Evolutionary conservation across 2,329 filamentous ascomycete species (phyloP), one percentile per base, ranked within the genome.

Genomic region (Ophiostoma ulmi): DNA sequence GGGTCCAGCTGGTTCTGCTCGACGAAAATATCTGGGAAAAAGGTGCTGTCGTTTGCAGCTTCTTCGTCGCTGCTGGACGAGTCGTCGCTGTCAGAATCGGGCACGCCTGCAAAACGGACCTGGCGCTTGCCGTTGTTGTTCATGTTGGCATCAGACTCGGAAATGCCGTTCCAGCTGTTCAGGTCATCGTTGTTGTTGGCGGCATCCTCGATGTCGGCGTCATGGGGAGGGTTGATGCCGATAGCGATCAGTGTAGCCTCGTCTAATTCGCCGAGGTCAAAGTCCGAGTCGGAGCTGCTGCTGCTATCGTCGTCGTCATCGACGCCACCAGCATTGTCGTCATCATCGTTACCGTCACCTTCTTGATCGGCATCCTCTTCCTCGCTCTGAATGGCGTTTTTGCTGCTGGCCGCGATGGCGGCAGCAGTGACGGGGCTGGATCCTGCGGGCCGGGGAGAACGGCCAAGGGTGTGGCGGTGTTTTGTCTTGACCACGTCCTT

Each of bases 21-120:
- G 71, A 94, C 83, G 78, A 94, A 94, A 72, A 94, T 88, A 77
- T 93, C 88, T 1, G 91, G 90, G 73, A 92, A 92, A 73, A 93
- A 86, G 73, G 88, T 86, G 72, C 87, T 85, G 65, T 84, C 80
- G 73, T 88, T 85, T 72, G 88, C 85, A 55, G 89, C 87, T 4
- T 84, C 86, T 68, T 89, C 88, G 69, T 58, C 66, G 17, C 38
- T 55, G 41, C 75, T 77, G 0, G 76, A 76, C 1, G 87, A 88
- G 2, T 86, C 87, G 72, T 89, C 86, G 70, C 86, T 90, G 75
- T 92, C 90, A 71, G 90, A 90, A 72, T 86, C 84, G 71, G 88
- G 85, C 58, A 90, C 84, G 70, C 87, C 85, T 69, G 89, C 85
- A 76, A 95, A 95, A 75, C 90, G 91, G 63, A 95, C 92, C 74